Base-by-base conservation (phyloP, 352 stramenopile genomes). In the Phytophthora sp. region DNA sequence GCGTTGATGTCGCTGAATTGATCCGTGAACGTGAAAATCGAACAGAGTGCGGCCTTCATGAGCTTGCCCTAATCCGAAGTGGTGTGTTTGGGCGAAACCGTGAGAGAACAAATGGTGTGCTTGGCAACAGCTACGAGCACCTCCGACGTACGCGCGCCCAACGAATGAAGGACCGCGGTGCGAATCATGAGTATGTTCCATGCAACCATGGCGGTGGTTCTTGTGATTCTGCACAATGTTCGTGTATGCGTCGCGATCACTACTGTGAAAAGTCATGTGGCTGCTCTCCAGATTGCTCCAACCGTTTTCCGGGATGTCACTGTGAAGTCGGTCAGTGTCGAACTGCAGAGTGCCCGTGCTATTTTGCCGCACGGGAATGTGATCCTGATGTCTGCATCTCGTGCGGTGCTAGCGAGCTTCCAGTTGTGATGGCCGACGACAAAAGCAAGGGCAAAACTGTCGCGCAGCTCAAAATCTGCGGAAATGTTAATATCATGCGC, bases 191-290 rank as follows among this genome's bases (percentile, higher is more conserved):
- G 56, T 94, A 78, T 61, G 53, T 81, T 33, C 84, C 86, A 11
- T 94, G 86, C 60, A 73, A 87, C 31, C 86, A 94, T 66, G 61
- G 67, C 3, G 73, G 77, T 6, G 55, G 44, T 0, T 79, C 79
- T 13, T 94, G 86, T 60, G 86, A 91, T 44, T 78, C 78, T 6
- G 81, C 73, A 11, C 77, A 81, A 30, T 94, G 86, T 56, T 82
- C 79, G 12, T 94, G 86, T 57, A 94, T 94, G 80, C 77, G 80
- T n/a, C 75, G 86, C 16, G 86, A 94, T 33, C 86, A 94, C 60
- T 93, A 89, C 41, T 94, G 86, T 52, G 84, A 91, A 31, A 86
- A 81, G 45, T 73, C 80, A 0, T 94, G 86, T 39, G 73, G 72
- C 26, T 94, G 86, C 52, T 57, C 77, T 21, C 63, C 29, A 7